Conservation (phyloP, 768 basidiomycete genomes). For the Kwoniella europaea region DNA sequence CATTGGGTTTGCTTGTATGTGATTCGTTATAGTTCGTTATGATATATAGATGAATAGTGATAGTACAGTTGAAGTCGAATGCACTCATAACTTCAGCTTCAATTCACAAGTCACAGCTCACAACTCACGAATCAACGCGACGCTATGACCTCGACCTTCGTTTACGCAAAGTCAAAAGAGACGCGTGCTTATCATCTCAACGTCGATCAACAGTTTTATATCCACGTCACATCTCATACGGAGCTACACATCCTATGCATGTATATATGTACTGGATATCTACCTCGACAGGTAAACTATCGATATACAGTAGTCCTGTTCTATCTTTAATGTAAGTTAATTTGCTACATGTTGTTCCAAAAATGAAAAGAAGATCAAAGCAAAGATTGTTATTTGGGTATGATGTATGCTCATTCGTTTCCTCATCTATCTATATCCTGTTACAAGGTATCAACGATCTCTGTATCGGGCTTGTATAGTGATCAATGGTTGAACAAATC, state of each 20-base stretch:
- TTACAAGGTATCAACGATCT: not conserved
- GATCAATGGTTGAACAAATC: conserved; percentile 48
- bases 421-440: not conserved
- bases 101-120: no score
- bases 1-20: conserved; percentile 16
- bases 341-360: conserved; percentile 4
- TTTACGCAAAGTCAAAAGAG: not conserved
- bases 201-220: not conserved
- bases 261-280: not conserved
- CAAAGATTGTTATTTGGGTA: no score
- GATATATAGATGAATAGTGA: not conserved
- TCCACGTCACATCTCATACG: not conserved
- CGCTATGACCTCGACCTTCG: conserved; percentile 1
- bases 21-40: not conserved
- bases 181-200: not conserved
- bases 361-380: not conserved
- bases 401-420: not conserved
- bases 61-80: no score
- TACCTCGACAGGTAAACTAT: not conserved
- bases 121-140: no score
- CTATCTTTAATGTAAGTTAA: not conserved
- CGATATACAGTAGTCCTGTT: not conserved
- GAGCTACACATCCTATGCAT: conserved; percentile 10
- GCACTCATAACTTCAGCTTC: no score
- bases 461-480: not conserved